Evolutionary conservation across 208 protist genomes (phyloP).

Genomic region (Polymyxa betae): DNA sequence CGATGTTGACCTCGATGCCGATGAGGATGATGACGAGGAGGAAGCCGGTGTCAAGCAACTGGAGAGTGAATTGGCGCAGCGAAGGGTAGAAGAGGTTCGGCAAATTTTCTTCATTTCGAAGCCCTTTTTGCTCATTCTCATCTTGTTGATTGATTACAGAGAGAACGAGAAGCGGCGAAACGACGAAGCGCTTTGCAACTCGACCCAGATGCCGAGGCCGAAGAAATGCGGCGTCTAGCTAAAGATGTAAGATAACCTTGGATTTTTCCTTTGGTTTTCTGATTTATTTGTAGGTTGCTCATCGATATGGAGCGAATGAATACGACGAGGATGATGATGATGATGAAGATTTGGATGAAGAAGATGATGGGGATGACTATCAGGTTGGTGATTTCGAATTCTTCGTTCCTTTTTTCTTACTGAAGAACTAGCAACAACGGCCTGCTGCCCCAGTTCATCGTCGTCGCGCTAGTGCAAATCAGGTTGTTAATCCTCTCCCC

Average conservation of each 20-base stretch:
- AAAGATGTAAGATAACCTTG: background rate
- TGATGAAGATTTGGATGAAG: conserved; percentile 21
- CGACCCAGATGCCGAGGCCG: conserved; percentile 26
- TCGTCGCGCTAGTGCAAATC: background rate
- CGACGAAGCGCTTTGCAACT: background rate
- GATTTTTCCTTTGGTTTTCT: background rate
- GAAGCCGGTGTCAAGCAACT: conserved; percentile 34
- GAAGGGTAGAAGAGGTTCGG: no score
- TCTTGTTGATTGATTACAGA: background rate
- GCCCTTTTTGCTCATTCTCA: background rate
- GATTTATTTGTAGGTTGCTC: background rate
- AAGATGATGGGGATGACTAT: background rate
- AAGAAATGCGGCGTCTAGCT: conserved; percentile 45
- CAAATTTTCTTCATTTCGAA: background rate
- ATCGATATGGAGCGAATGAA: background rate
- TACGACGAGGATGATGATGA: conserved; percentile 49
- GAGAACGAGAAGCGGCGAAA: background rate
- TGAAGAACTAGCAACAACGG: background rate
- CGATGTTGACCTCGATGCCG: conserved; percentile 51
- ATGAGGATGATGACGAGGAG: conserved; percentile 54
- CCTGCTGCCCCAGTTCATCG: background rate
- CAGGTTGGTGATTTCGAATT: background rate
- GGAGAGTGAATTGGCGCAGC: background rate
- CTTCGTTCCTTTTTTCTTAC: background rate
- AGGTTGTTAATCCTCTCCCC: background rate